phyloP scores from a whole-genome alignment of 257 asterid genomes.

The Coffea eugenioides region DNA sequence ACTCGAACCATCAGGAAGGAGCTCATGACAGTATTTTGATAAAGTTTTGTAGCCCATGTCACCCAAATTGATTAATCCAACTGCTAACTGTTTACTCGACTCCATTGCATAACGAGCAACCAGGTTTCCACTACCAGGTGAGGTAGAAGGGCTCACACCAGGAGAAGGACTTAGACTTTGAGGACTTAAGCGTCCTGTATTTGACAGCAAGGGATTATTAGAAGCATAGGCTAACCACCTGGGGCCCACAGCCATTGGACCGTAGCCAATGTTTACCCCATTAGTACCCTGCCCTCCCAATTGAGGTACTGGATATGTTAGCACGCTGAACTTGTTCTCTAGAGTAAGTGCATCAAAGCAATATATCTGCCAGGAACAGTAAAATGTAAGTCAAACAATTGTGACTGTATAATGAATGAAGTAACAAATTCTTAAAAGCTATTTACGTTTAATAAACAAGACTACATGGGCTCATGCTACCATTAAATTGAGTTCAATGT shows the following conservation, averaged over 20 bases:
- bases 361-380: constrained; percentile 37
- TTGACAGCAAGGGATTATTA: constrained; percentile 38
- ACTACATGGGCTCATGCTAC: background rate
- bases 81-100: constrained; percentile 49
- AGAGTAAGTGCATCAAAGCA: constrained; percentile 51
- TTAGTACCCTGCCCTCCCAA: constrained; percentile 40
- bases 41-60: constrained; percentile 48
- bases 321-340: constrained; percentile 49
- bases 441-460: background rate
- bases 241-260: constrained; percentile 54
- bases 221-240: constrained; percentile 58
- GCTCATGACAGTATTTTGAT: constrained; percentile 48
- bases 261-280: constrained; percentile 45
- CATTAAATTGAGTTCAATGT: background rate
- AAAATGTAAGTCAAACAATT: background rate
- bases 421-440: background rate
- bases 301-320: constrained; percentile 48
- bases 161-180: constrained; percentile 54
- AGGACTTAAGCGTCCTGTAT: constrained; percentile 50
- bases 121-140: constrained; percentile 47
- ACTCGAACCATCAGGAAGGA: constrained; percentile 45
- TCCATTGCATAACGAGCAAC: constrained; percentile 59
- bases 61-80: constrained; percentile 49
- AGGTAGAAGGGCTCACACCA: constrained; percentile 58
- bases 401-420: background rate